phyloP scores from a whole-genome alignment of 352 stramenopile species.

The Phytophthora chlamydospora region DNA sequence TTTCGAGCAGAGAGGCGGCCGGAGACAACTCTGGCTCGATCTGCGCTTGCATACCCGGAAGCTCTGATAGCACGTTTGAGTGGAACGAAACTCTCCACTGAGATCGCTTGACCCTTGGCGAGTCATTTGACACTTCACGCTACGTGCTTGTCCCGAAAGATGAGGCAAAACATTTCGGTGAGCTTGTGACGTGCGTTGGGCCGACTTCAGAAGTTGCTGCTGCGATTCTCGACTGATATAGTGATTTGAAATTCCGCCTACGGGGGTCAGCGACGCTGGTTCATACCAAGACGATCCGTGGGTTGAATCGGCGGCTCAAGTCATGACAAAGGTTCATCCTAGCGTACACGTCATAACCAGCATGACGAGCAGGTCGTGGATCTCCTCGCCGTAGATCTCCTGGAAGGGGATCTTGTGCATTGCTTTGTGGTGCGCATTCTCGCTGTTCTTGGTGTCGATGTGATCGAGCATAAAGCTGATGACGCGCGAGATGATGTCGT shows the following conservation, averaged over 20 bases:
- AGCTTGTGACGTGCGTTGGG: too few species aligned
- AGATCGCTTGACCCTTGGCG: too few species aligned
- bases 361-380: slow-evolving; percentile 87
- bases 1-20: too few species aligned
- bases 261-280: slow-evolving; percentile 5
- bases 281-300: slow-evolving; percentile 1
- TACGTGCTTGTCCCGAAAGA: too few species aligned
- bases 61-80: too few species aligned
- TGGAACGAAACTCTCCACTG: too few species aligned
- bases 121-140: too few species aligned
- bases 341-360: slow-evolving; percentile 31
- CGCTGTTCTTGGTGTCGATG: slow-evolving; percentile 64
- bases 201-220: slow-evolving; percentile 5
- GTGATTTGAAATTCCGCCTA: background rate
- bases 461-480: slow-evolving; percentile 87
- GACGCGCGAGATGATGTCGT: slow-evolving; percentile 88
- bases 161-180: too few species aligned
- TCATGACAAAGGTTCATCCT: slow-evolving; percentile 4
- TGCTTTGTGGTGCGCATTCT: slow-evolving; percentile 65
- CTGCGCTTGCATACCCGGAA: too few species aligned
- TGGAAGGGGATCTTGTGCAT: slow-evolving; percentile 88
- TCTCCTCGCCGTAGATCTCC: slow-evolving; percentile 93
- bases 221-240: slow-evolving; percentile 8
- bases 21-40: too few species aligned
- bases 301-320: slow-evolving; percentile 2